Percentiles rank a stretch among this genome's conserved stretches.
Evolutionary conservation across 140 eudicot species (phyloP).

Genomic region (Cichorium intybus): DNA sequence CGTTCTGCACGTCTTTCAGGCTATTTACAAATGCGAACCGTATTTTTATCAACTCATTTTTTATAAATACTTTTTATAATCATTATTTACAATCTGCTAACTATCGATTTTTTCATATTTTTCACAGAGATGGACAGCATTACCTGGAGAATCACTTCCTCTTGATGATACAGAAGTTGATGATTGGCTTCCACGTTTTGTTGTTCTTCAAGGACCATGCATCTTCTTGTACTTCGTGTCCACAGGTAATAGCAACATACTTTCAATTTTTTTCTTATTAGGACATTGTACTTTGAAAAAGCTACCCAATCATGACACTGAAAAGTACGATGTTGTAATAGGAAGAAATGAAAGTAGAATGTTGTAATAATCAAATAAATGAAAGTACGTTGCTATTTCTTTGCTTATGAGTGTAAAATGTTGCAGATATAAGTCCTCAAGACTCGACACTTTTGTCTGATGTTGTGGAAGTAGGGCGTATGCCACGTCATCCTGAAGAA

Average conservation of each 20-base stretch:
- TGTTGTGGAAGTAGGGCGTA: slow-evolving; percentile 72
- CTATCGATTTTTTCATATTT: slow-evolving; percentile 1
- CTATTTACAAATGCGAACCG: slow-evolving; percentile 66
- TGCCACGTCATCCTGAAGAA: slow-evolving; percentile 64
- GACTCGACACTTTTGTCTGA: slow-evolving; percentile 84
- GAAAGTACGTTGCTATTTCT: too few species aligned
- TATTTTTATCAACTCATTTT: slow-evolving; percentile 19
- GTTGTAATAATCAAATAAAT: too few species aligned
- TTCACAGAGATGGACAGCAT: slow-evolving; percentile 91
- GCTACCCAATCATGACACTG: too few species aligned
- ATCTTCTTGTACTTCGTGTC: slow-evolving; percentile 60
- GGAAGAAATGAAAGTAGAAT: too few species aligned
- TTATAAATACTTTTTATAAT: neutral
- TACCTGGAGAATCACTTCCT: slow-evolving; percentile 93
- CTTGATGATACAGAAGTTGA: slow-evolving; percentile 85
- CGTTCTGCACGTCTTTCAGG: slow-evolving; percentile 80
- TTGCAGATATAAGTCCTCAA: slow-evolving; percentile 82
- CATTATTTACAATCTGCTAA: neutral
- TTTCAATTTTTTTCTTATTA: too few species aligned
- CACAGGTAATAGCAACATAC: slow-evolving; percentile 47
- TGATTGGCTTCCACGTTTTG: slow-evolving; percentile 92
- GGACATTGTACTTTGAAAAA: too few species aligned
- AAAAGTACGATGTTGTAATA: too few species aligned
- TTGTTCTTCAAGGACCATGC: slow-evolving; percentile 81
- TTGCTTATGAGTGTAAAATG: neutral